phyloP scores from a whole-genome alignment of 805 yeast species.

The Monosporozyma aquatica region DNA sequence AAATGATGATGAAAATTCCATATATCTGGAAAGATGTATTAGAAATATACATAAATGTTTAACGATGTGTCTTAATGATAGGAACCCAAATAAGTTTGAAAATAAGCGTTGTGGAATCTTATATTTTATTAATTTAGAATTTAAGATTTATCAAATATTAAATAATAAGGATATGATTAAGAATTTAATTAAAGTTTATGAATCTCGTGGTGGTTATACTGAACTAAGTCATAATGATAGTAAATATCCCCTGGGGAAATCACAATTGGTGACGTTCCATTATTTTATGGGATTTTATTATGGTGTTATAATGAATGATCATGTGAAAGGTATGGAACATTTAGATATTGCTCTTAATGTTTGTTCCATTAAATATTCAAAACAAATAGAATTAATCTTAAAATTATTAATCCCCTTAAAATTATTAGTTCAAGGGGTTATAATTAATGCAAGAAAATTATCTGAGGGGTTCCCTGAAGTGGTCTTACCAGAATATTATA shows the following conservation, averaged over 20 bases:
- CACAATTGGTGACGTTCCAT: conserved; percentile 51
- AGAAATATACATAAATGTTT: conserved; percentile 63
- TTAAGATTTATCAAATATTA: conserved; percentile 59
- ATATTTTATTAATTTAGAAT: conserved; percentile 59
- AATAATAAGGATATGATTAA: conserved; percentile 64
- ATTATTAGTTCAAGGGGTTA: conserved; percentile 20
- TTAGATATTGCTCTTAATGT: conserved; percentile 39
- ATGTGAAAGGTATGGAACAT: conserved; percentile 40
- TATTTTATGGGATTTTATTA: conserved; percentile 63
- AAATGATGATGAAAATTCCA: not conserved
- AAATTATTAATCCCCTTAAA: conserved; percentile 56
- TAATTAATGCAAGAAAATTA: no score
- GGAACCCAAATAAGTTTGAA: conserved; percentile 40
- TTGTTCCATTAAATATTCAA: conserved; percentile 9
- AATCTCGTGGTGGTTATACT: not conserved
- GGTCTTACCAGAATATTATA: conserved; percentile 41
- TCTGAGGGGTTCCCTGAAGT: no score
- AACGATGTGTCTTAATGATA: conserved; percentile 70
- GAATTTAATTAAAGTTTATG: conserved; percentile 60
- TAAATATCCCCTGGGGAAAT: conserved; percentile 15
- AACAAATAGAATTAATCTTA: conserved; percentile 35
- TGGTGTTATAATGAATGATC: conserved; percentile 54
- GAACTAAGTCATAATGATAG: not conserved
- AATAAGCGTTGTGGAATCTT: conserved; percentile 60
- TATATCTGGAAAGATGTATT: conserved; percentile 39